Conservation (phyloP, 495 filamentous ascomycete genomes). For the Talaromyces nanjingensis region DNA sequence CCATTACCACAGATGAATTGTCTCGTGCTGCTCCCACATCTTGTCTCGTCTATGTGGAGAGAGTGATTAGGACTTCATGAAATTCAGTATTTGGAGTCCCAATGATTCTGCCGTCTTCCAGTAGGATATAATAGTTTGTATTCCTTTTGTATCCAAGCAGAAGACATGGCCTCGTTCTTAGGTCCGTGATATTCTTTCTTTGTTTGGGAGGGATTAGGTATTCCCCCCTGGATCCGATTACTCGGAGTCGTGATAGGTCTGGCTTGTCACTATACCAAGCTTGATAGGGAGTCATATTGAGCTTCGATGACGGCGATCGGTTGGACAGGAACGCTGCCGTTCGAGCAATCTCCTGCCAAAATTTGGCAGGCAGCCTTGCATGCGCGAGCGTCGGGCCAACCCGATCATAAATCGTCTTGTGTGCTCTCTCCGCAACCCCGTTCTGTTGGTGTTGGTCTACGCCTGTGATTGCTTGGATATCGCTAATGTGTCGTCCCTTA, state of each 20-base stretch:
- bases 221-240: constrained; percentile 17
- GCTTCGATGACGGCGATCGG: constrained; percentile 14
- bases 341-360: constrained; percentile 17
- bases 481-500: no score
- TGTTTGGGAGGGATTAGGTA: constrained; percentile 14
- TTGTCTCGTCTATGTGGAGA: constrained; percentile 16
- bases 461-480: constrained; percentile 12
- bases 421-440: constrained; percentile 17
- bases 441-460: constrained; percentile 19
- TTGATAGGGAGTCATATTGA: constrained; percentile 21
- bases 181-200: constrained; percentile 20
- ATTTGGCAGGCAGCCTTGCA: constrained; percentile 15
- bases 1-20: constrained; percentile 13
- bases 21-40: constrained; percentile 13
- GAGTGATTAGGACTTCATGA: constrained; percentile 16
- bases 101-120: constrained; percentile 18
- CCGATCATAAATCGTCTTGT: constrained; percentile 16
- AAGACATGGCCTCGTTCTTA: constrained; percentile 15
- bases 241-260: constrained; percentile 18
- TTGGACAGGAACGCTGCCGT: constrained; percentile 18
- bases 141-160: constrained; percentile 19
- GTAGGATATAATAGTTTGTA: constrained; percentile 20
- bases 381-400: constrained; percentile 13
- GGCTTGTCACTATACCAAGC: constrained; percentile 19
- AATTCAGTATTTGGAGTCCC: constrained; percentile 15